Conservation (phyloP, 345 rosid genomes). For the Moricandia moricandioides region DNA sequence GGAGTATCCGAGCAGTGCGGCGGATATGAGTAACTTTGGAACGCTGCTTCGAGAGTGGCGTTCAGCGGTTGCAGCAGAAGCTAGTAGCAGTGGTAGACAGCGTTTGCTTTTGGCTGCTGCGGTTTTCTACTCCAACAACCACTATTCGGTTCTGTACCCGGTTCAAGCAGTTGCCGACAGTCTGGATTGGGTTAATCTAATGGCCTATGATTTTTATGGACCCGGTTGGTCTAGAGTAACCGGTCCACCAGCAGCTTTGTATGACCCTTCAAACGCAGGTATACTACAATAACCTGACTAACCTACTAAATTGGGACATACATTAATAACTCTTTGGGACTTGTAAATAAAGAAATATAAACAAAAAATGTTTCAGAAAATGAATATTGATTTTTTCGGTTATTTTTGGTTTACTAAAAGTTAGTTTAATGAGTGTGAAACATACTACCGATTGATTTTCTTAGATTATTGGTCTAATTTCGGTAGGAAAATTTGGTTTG, state of each 20-base stretch:
- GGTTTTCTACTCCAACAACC: constrained; percentile 31
- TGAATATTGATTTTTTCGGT: not conserved
- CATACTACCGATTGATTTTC: not conserved
- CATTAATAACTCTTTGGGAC: not conserved
- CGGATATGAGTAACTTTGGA: not conserved
- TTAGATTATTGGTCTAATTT: not conserved
- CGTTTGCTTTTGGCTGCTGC: constrained; percentile 17
- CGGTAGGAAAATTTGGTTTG: not conserved
- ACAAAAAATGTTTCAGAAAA: too few relatives aligned
- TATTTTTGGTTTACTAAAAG: not conserved
- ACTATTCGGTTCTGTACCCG: constrained; percentile 43
- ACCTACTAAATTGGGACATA: not conserved
- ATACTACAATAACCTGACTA: not conserved
- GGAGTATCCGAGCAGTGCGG: not conserved
- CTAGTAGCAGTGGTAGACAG: not conserved
- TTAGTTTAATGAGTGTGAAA: not conserved
- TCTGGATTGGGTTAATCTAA: constrained; percentile 63
- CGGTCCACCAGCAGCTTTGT: constrained; percentile 53
- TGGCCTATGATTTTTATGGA: constrained; percentile 63
- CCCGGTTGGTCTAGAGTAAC: constrained; percentile 46
- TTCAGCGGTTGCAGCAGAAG: not conserved
- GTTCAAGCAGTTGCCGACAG: constrained; percentile 32
- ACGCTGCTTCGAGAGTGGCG: not conserved
- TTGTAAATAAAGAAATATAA: not conserved
- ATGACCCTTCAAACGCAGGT: not conserved